Evolutionary conservation across 345 rosid species (phyloP), one percentile per base, ranked within the genome.

Genomic region (Erysimum cheiranthoides): DNA sequence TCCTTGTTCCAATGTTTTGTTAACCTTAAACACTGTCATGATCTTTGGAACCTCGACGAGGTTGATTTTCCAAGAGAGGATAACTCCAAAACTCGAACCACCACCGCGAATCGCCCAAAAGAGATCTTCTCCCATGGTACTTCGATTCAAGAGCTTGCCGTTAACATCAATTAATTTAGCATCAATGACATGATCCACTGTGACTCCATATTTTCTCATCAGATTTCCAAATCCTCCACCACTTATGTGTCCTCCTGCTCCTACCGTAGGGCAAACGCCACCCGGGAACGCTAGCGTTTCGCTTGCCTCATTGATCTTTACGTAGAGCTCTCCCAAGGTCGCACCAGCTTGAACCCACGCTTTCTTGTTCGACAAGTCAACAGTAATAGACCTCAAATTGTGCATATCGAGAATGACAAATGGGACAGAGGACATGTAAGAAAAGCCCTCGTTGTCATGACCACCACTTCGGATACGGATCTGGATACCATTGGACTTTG

Each of bases 61-160:
- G n/a, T 81, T 77, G 51, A 86, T 69, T 58, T 82, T 79, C 63
- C 78, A 86, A 0, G 86, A 27, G 9, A 86, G 54, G 7, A 86
- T 32, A 17, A 83, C 86, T 12, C 83, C 84, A 3, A 86, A 86
- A 73, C 88, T 86, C 0, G 70, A 85, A 17, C 81, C 90, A 0
- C 90, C 85, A 0, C 90, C 90, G 0, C 84, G 51, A 17, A 84
- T 81, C 0, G 87, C 87, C 87, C 86, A 86, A 49, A 86, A 86
- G 2, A 86, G 81, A 73, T 84, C 87, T 67, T 82, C 87, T 9
- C 87, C 90, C 87, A 86, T 86, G 25, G 66, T 50, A 38, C 49
- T 63, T 31, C 88, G 69, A 32, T 86, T 81, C 17, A 82, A 68
- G 36, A 83, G 45, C 10, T 54, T 75, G 0, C 86, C 85, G 3